These are phyloP conservation scores for Hysterium pulicare DNA, from an alignment of 2,329 filamentous ascomycete species.

Conservation along the genomic window DNA sequence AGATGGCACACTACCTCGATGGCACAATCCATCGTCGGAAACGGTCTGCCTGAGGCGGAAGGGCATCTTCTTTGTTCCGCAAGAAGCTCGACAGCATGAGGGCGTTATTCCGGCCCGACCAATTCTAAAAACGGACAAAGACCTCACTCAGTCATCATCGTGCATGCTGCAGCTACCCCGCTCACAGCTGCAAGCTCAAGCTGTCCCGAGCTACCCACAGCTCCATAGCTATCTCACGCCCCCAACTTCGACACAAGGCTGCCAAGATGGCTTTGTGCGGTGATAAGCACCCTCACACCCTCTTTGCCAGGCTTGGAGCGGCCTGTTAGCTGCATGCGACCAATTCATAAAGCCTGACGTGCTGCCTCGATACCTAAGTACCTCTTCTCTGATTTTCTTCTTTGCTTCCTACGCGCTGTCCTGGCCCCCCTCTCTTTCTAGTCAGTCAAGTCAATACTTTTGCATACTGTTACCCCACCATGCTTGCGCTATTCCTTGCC, in stretches of 20 bases:
- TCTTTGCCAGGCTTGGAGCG: neutral
- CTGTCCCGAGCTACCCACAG: too few species aligned
- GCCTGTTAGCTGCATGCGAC: neutral
- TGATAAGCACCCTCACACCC: neutral
- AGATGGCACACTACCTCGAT: too few species aligned
- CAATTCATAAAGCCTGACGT: neutral
- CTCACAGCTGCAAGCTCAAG: neutral
- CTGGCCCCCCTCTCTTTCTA: constrained; percentile 5
- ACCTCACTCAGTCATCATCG: too few species aligned
- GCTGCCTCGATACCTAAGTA: neutral
- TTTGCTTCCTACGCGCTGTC: neutral
- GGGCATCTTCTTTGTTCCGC: too few species aligned
- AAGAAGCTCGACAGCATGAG: too few species aligned
- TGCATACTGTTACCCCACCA: constrained; percentile 11
- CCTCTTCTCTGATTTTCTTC: neutral
- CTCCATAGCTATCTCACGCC: neutral
- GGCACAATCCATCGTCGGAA: too few species aligned
- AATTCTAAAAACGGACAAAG: too few species aligned
- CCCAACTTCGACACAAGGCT: neutral
- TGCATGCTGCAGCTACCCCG: constrained; percentile 1
- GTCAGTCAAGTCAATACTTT: too few species aligned
- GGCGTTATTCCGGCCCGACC: too few species aligned
- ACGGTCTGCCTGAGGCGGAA: too few species aligned
- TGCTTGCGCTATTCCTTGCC: constrained; percentile 24
- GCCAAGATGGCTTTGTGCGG: neutral